Percentiles rank a stretch among this genome's conserved stretches.
These are phyloP conservation scores for Petasospora fabianii DNA, from an alignment of 1,139 yeast species.

Conservation along the genomic window DNA sequence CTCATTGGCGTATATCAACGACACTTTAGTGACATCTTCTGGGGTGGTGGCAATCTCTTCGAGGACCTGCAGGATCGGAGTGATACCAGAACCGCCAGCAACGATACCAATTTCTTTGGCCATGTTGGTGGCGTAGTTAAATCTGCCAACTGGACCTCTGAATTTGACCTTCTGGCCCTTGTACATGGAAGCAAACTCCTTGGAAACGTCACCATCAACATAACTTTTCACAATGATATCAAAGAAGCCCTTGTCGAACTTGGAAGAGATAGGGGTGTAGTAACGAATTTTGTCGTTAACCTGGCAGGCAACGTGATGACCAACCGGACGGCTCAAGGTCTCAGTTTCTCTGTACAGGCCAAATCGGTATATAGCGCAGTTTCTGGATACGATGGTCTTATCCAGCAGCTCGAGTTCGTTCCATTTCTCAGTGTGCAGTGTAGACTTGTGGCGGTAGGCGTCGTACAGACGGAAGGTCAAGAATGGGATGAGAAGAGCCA, in stretches of 20 bases:
- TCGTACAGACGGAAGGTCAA: slow-evolving; percentile 43
- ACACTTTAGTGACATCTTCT: slow-evolving; percentile 56
- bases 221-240: slow-evolving; percentile 75
- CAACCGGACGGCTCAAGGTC: slow-evolving; percentile 62
- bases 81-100: slow-evolving; percentile 84
- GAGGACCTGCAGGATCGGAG: slow-evolving; percentile 70
- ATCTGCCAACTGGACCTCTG: slow-evolving; percentile 76
- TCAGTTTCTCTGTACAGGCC: slow-evolving; percentile 58
- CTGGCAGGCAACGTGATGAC: slow-evolving; percentile 63
- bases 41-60: slow-evolving; percentile 60
- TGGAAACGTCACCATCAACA: slow-evolving; percentile 63
- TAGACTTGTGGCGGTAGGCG: slow-evolving; percentile 43
- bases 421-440: slow-evolving; percentile 53
- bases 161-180: slow-evolving; percentile 67
- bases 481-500: slow-evolving; percentile 43
- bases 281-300: slow-evolving; percentile 61
- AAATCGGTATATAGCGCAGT: slow-evolving; percentile 71
- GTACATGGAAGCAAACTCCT: slow-evolving; percentile 54
- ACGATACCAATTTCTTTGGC: slow-evolving; percentile 61
- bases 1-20: slow-evolving; percentile 66
- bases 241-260: slow-evolving; percentile 65
- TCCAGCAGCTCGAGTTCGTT: slow-evolving; percentile 64
- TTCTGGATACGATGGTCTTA: slow-evolving; percentile 64
- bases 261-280: slow-evolving; percentile 72
- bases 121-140: slow-evolving; percentile 56